Base-by-base conservation (phyloP, 306 rosid genomes). In the Glycine soja region DNA sequence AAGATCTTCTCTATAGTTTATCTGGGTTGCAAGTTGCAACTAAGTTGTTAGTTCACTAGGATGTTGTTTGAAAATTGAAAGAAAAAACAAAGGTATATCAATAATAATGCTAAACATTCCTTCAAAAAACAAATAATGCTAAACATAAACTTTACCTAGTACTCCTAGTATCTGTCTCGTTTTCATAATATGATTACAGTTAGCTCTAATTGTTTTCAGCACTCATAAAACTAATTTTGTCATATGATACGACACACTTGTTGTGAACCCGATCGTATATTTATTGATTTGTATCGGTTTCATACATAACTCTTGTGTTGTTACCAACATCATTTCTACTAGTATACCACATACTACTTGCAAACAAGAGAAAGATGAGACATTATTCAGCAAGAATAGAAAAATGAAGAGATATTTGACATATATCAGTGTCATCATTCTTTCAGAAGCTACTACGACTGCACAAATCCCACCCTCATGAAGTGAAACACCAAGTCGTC, bases 401-500 rank as follows among this genome's bases (percentile, higher is more conserved):
- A 72, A 32, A 57, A 30, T 3, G 50, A 24, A 64, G 14, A 54
- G 62, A 80, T 36, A 53, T 32, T 15, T 72, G 40, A 50, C 52
- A 72, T n/a, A 73, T 69, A 59, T 64, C 43, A 52, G 18, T 52
- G 59, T 64, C 54, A 71, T 63, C 52, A 79, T 66, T 77, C 74
- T 65, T 78, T 42, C 43, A 70, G 68, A 50, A 77, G 83, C 77
- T 72, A 8, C 61, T 36, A 4, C 30, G 30, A 80, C 46, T 85
- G 51, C 73, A 77, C 57, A 77, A 46, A 74, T 66, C 32, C 70
- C 65, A 72, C 2, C 78, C 81, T 47, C 72, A 64, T 63, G 59
- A 76, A 76, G 32, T 54, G 81, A 79, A 80, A 74, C 79, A 19
- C 47, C 74, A 75, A 74, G 74, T 38, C 54, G 63, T 54, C 8